Base-by-base conservation (phyloP, 2,329 filamentous ascomycete species). In the Blumeriella jaapii region DNA sequence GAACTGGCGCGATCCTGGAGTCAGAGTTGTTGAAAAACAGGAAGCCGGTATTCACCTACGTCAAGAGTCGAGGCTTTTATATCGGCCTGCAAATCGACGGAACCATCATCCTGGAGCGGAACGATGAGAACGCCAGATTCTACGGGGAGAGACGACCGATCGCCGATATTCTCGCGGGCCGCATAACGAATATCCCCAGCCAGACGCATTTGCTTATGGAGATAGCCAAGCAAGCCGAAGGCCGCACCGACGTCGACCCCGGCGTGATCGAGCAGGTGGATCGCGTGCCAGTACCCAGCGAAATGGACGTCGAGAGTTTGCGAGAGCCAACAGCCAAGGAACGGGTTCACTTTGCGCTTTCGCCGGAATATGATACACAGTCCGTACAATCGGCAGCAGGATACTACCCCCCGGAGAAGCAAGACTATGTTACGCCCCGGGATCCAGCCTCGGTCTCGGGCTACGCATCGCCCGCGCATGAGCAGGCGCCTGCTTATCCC, bases 21-120 rank as follows among this genome's bases (percentile, higher is more conserved):
- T 38, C 42, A 4, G 49, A 53, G 22, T 27, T 50, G n/a, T 29
- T 45, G 55, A 78, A 76, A 57, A 64, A 73, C 27, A 28, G 32
- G 39, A 65, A 80, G 24, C 81, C 82, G 0, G 67, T 86, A 2
- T 87, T 78, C 67, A 84, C 74, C 24, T 93, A 93, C 55, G 74
- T 93, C 61, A 93, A 93, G 62, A 85, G 78, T 34, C 74, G 85
- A 31, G 86, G 86, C 5, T 74, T 93, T 47, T 93, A 91, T 52
- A 85, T 82, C 2, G 85, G 85, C 12, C 70, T 93, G 1, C 81
- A 86, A 51, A 68, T 93, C 24, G 85, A 93, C 52, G 86, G 86
- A 15, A 93, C 85, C 0, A 71, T 93, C n/a, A 69, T 93, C 34
- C 78, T 87, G 12, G 82, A 91, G 59, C 72, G 86, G 26, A 78